These are phyloP conservation scores for Globisporangium cystogenes DNA, from an alignment of 352 stramenopile species.

Conservation along the genomic window DNA sequence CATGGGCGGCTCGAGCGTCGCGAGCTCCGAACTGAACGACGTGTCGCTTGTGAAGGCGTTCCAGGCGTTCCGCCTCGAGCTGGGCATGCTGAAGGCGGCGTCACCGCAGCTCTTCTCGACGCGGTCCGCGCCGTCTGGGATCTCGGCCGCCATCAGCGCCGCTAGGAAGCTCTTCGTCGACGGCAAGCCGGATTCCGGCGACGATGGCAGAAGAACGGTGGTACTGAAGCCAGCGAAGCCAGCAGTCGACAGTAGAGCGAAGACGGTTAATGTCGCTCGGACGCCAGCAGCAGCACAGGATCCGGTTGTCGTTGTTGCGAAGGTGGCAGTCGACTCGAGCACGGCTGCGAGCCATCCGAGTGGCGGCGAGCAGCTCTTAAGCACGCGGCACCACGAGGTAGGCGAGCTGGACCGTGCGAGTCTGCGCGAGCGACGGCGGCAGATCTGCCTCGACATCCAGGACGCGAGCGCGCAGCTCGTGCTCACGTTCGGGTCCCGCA, in stretches of 20 bases:
- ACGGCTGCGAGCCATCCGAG: neutral
- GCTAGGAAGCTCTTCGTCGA: slow-evolving; percentile 10
- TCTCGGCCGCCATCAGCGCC: slow-evolving; percentile 10
- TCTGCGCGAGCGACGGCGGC: slow-evolving; percentile 27
- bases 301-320: neutral
- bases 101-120: slow-evolving; percentile 4
- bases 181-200: neutral
- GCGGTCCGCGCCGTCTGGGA: neutral
- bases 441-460: slow-evolving; percentile 53
- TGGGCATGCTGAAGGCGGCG: slow-evolving; percentile 14
- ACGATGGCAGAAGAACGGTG: neutral
- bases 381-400: neutral
- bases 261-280: neutral
- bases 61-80: slow-evolving; percentile 30
- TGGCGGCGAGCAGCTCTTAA: neutral
- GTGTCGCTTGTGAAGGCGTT: slow-evolving; percentile 51
- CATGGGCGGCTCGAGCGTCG: slow-evolving; percentile 42
- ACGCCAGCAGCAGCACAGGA: neutral
- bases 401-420: slow-evolving; percentile 2
- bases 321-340: neutral
- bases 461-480: slow-evolving; percentile 40
- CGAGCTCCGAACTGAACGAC: slow-evolving; percentile 48
- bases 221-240: neutral
- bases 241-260: neutral
- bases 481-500: slow-evolving; percentile 21